Conservation (phyloP, 352 stramenopile species). For the Phytopythium cucurbitacearum region DNA sequence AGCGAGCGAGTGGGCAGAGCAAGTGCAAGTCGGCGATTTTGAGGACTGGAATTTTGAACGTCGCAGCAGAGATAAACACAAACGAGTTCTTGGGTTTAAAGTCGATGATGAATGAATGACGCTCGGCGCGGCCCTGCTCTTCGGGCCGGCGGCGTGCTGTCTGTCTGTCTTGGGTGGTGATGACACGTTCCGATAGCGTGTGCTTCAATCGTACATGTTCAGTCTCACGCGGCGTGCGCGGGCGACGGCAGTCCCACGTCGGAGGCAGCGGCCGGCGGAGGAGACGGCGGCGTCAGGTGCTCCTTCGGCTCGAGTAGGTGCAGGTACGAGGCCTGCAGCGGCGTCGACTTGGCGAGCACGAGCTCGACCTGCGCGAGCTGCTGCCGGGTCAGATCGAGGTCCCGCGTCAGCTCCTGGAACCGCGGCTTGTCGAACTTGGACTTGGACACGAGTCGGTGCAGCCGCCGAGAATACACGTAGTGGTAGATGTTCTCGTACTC, state of each 20-base stretch:
- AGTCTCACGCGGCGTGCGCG: conserved; percentile 1
- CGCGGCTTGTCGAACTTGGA: conserved; percentile 54
- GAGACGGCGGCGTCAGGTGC: conserved; percentile 14
- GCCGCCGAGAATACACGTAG: conserved; percentile 71
- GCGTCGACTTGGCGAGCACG: conserved; percentile 63
- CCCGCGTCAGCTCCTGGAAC: conserved; percentile 32
- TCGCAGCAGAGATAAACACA: too few relatives aligned
- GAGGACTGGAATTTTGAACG: too few relatives aligned
- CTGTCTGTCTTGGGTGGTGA: too few relatives aligned
- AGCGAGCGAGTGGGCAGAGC: too few relatives aligned
- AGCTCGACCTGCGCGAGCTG: conserved; percentile 48
- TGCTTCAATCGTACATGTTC: too few relatives aligned
- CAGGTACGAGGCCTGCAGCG: conserved; percentile 64
- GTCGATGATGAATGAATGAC: too few relatives aligned
- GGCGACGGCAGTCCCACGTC: not conserved
- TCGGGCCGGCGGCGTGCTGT: too few relatives aligned
- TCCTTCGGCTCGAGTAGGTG: conserved; percentile 42
- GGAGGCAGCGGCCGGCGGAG: too few relatives aligned
- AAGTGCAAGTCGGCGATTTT: too few relatives aligned
- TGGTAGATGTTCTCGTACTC: conserved; percentile 87
- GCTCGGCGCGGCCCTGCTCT: too few relatives aligned
- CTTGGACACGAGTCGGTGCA: conserved; percentile 49
- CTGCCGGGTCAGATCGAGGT: conserved; percentile 28
- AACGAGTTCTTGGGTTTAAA: too few relatives aligned
- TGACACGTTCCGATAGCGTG: too few relatives aligned